Percentiles rank a stretch among this genome's conserved stretches.
phyloP scores from a whole-genome alignment of 768 basidiomycete genomes.

The Crucibulum laeve region DNA sequence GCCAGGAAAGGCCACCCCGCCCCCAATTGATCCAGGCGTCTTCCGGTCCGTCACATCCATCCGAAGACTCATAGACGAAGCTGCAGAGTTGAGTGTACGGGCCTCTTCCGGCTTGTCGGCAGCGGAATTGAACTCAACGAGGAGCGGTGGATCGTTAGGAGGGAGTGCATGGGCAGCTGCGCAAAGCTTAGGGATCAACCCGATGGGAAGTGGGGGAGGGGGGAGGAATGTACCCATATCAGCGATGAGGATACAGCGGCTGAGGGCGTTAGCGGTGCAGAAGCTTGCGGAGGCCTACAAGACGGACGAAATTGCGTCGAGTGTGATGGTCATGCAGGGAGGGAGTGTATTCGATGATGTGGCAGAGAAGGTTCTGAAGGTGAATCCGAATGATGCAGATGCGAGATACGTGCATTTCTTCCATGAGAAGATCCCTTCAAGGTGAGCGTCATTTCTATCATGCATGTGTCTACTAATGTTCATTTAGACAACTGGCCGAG shows the following conservation, averaged over 20 bases:
- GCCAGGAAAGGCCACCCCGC: constrained; percentile 69
- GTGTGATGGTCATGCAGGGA: constrained; percentile 94
- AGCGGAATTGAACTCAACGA: constrained; percentile 66
- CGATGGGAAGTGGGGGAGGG: constrained; percentile 44
- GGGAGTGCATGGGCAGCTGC: constrained; percentile 59
- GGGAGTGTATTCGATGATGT: constrained; percentile 90
- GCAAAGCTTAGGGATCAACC: constrained; percentile 61
- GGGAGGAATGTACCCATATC: constrained; percentile 83
- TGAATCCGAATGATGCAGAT: constrained; percentile 76
- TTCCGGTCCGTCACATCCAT: constrained; percentile 75
- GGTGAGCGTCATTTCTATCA: constrained; percentile 40
- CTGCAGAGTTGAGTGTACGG: constrained; percentile 82
- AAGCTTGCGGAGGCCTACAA: constrained; percentile 84
- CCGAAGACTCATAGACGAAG: constrained; percentile 82
- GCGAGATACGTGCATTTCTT: constrained; percentile 92
- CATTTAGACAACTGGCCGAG: constrained; percentile 73
- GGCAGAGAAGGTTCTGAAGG: constrained; percentile 80
- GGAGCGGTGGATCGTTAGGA: constrained; percentile 38
- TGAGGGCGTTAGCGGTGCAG: constrained; percentile 80
- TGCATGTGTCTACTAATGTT: constrained; percentile 10
- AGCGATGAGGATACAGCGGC: constrained; percentile 74
- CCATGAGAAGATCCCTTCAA: constrained; percentile 91
- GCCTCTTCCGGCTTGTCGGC: constrained; percentile 82
- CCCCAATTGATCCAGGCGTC: constrained; percentile 87
- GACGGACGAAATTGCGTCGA: constrained; percentile 86